Base-by-base conservation (phyloP, 2,329 filamentous ascomycete species). In the Hypomyces rosellus region DNA sequence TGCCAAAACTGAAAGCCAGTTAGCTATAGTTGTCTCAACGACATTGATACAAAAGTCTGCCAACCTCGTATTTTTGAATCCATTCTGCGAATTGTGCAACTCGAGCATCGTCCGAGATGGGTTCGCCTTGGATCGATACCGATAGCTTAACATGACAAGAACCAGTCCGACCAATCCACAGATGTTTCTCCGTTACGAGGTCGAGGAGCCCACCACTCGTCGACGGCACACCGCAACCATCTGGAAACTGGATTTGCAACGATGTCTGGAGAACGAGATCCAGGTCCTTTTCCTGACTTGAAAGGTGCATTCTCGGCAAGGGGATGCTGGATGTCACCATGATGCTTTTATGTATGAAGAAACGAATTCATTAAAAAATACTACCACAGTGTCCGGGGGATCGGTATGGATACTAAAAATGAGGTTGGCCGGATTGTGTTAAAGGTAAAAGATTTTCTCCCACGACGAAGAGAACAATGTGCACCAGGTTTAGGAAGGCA, bases 111-210 rank as follows among this genome's bases (percentile, higher is more conserved):
- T 61, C 57, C 3, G 44, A 39, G 5, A 62, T 18, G 2, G 54
- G 49, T 8, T 54, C 44, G 6, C 54, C 58, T 30, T 62, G 51
- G 4, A 61, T 40, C 1, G 58, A 46, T 1, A 69, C 11, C 1
- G 59, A 59, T 22, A 66, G n/a, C 5, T 60, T 54, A 14, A 70
- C 55, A 38, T 56, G 57, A 46, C 66, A 69, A 11, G 54, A 47
- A 1, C 65, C 59, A 6, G 51, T 55, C n/a, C 65, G 62, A 11
- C 58, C 55, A 33, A 68, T 62, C 69, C 69, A 71, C 20, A 70
- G 46, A 34, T 64, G 58, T 2, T 52, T 43, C 9, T 61, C 51
- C 15, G 42, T 51, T 14, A 62, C 53, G 1, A 59, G 39, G 0
- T 55, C 46, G 1, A 57, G 43, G 14, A 71, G 58, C 4, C 67